Conservation (phyloP, 495 filamentous ascomycete species). For the Parathielavia appendiculata region DNA sequence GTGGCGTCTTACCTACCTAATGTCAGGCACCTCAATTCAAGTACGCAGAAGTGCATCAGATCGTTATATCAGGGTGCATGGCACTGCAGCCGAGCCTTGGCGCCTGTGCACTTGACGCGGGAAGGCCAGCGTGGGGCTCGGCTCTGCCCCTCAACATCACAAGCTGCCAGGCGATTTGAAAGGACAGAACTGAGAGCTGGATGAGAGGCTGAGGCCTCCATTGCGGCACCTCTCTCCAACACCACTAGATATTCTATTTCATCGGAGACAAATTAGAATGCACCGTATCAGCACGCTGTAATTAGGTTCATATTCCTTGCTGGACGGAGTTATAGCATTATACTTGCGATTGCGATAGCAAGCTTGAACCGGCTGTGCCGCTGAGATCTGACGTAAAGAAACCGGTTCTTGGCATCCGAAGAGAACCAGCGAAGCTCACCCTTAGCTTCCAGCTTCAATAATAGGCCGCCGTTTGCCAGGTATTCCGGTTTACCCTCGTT, state of each 20-base stretch:
- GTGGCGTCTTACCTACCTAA: no score
- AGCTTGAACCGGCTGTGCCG: not conserved
- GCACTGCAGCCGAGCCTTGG: slow-evolving; percentile 1
- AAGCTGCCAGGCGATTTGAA: not conserved
- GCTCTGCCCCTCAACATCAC: slow-evolving; percentile 6
- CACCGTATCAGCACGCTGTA: no score
- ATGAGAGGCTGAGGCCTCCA: not conserved
- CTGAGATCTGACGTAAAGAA: slow-evolving; percentile 5
- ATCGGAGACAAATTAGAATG: no score
- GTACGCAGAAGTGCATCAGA: not conserved
- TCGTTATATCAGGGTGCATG: not conserved
- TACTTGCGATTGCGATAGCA: no score
- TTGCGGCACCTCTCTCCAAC: no score
- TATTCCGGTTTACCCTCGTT: not conserved
- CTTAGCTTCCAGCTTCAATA: not conserved
- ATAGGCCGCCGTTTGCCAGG: not conserved
- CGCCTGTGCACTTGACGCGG: not conserved
- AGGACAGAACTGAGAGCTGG: not conserved
- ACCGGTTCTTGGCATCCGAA: slow-evolving; percentile 2
- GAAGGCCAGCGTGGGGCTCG: slow-evolving; percentile 7
- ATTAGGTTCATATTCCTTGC: no score
- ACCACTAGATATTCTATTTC: no score
- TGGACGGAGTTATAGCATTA: no score
- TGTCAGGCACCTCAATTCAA: no score
- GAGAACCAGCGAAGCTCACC: not conserved